Percentiles rank a stretch among this genome's conserved stretches.
phyloP scores from a whole-genome alignment of 495 filamentous ascomycete genomes.

The Podospora tetraspora region DNA sequence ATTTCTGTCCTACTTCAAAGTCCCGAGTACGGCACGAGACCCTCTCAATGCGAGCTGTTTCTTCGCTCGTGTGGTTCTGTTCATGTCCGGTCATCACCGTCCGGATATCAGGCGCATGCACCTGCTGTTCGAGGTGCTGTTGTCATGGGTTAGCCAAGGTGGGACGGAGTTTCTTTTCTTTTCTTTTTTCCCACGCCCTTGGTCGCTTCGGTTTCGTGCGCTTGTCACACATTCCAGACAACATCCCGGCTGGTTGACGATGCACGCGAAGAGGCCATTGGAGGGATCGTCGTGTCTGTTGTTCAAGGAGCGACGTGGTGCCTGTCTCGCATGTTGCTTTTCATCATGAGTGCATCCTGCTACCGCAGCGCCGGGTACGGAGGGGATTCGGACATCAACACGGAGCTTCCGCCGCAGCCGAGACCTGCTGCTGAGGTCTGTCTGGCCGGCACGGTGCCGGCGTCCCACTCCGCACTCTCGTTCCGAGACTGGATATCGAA shows the following conservation, averaged over 20 bases:
- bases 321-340: background rate
- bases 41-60: background rate
- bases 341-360: background rate
- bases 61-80: background rate
- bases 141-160: background rate
- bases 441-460: background rate
- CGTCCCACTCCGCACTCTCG: background rate
- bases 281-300: background rate
- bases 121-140: background rate
- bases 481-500: background rate
- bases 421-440: background rate
- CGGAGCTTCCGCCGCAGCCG: background rate
- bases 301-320: background rate
- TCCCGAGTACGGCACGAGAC: background rate
- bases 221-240: background rate
- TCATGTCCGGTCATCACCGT: background rate
- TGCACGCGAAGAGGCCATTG: background rate
- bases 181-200: background rate
- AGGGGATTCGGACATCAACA: background rate
- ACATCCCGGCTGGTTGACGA: background rate
- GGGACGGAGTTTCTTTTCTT: background rate
- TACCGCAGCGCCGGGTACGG: background rate
- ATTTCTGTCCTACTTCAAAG: constrained; percentile 1
- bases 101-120: background rate
- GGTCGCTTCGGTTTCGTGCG: background rate